Conservation (phyloP, 257 asterid genomes). For the Solanum habrochaites region DNA sequence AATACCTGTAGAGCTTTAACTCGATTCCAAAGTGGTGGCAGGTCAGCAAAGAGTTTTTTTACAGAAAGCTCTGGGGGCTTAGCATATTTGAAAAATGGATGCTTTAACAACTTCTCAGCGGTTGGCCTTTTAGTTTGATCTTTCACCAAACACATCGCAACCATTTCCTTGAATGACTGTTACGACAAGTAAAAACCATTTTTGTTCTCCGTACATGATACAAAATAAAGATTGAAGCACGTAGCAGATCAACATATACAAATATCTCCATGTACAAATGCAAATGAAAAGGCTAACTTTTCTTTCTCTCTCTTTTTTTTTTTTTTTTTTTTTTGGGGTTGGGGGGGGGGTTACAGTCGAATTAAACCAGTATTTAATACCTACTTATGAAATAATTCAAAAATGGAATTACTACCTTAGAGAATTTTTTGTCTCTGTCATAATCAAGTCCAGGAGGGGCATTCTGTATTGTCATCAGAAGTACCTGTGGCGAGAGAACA, state of each 20-base stretch:
- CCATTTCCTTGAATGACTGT: slow-evolving; percentile 99
- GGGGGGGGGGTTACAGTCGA: background rate
- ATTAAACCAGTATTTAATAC: background rate
- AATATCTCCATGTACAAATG: background rate
- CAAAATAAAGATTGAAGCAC: background rate
- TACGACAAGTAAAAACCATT: slow-evolving; percentile 1
- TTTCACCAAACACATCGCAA: slow-evolving; percentile 99
- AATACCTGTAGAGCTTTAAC: slow-evolving; percentile 92
- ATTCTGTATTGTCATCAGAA: slow-evolving; percentile 94
- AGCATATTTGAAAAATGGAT: slow-evolving; percentile 82
- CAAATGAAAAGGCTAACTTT: background rate
- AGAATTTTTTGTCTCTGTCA: slow-evolving; percentile 96
- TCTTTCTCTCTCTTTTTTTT: background rate
- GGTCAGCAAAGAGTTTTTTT: slow-evolving; percentile 70
- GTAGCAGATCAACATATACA: background rate
- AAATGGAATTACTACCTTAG: slow-evolving; percentile 44
- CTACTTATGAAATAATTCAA: background rate
- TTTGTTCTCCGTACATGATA: background rate
- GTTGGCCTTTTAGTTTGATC: slow-evolving; percentile 98
- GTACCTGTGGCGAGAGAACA: slow-evolving; percentile 47
- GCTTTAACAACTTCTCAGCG: slow-evolving; percentile 87
- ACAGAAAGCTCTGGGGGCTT: slow-evolving; percentile 91
- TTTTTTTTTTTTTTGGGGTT: background rate
- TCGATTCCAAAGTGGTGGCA: slow-evolving; percentile 92
- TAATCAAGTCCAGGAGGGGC: slow-evolving; percentile 99